phyloP scores from a whole-genome alignment of 306 rosid species.

The Luffa aegyptiaca region DNA sequence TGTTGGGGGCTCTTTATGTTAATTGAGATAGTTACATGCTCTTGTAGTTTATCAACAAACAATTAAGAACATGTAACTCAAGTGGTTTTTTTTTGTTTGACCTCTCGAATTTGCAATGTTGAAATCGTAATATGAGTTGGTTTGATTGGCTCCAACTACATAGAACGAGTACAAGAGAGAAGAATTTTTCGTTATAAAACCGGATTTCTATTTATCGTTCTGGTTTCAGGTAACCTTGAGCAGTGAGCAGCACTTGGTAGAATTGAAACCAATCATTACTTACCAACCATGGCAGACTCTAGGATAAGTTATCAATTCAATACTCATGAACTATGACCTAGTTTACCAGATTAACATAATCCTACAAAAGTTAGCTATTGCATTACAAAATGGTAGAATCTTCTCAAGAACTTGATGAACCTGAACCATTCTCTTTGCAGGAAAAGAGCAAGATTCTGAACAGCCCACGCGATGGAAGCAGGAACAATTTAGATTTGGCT shows the following conservation, averaged over 20 bases:
- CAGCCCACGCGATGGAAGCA: not conserved
- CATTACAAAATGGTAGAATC: not conserved
- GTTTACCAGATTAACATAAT: not conserved
- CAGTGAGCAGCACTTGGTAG: not conserved
- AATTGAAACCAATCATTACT: not conserved
- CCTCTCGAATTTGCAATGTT: not conserved
- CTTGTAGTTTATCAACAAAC: not conserved
- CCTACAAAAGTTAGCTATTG: not conserved
- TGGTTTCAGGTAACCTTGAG: not conserved
- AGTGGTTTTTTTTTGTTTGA: not conserved
- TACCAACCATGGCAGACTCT: not conserved
- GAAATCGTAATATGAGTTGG: not conserved
- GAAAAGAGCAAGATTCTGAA: not conserved
- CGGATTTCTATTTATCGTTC: not conserved
- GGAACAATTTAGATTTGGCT: slow-evolving; percentile 7
- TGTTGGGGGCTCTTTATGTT: not conserved
- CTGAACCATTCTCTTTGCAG: not conserved
- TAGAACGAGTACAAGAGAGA: not conserved
- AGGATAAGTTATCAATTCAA: not conserved
- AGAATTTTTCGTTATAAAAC: not conserved
- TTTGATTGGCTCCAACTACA: not conserved
- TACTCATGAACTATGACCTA: not conserved
- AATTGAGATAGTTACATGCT: not conserved
- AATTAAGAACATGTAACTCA: not conserved
- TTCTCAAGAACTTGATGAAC: not conserved